Conservation (phyloP, 495 filamentous ascomycete genomes). For the Penicillium lagena region DNA sequence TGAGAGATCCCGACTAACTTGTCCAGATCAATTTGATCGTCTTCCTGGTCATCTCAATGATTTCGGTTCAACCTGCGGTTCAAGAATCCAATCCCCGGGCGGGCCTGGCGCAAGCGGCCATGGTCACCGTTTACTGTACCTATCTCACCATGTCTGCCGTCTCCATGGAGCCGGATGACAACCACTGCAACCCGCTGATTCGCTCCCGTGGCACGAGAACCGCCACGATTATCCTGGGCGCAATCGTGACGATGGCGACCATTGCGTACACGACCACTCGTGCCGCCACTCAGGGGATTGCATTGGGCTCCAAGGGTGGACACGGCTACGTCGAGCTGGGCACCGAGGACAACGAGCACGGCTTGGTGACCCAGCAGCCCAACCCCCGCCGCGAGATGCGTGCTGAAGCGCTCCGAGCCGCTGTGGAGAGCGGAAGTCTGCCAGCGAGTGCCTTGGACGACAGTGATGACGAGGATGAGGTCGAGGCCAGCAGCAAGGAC, state of each 20-base stretch:
- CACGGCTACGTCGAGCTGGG: conserved; percentile 52
- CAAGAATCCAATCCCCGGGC: conserved; percentile 92
- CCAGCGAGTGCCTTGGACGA: conserved; percentile 86
- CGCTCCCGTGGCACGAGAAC: conserved; percentile 86
- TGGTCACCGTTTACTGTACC: conserved; percentile 97
- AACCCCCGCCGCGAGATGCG: conserved; percentile 80
- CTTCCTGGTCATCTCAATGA: conserved; percentile 69
- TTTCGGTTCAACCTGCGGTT: conserved; percentile 85
- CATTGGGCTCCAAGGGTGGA: conserved; percentile 62
- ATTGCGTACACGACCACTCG: conserved; percentile 97
- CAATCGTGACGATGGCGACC: conserved; percentile 93
- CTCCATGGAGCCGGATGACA: conserved; percentile 96
- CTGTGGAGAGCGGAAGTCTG: conserved; percentile 83
- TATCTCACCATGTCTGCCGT: conserved; percentile 98
- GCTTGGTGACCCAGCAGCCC: conserved; percentile 85
- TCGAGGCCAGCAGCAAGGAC: conserved; percentile 53
- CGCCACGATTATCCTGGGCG: conserved; percentile 82
- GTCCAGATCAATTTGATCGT: conserved; percentile 73
- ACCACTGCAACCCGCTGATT: conserved; percentile 86
- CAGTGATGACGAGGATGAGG: conserved; percentile 63
- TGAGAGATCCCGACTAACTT: conserved; percentile 2
- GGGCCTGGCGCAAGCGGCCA: conserved; percentile 90
- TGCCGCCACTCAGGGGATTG: conserved; percentile 89
- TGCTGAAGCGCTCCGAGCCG: conserved; percentile 79
- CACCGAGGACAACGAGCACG: conserved; percentile 71